A percentile compares a stretch with the other conserved stretches of the same genome.
These are phyloP conservation scores for Scheffersomyces illinoinensis DNA, from an alignment of 1,139 yeast species.

Conservation along the genomic window DNA sequence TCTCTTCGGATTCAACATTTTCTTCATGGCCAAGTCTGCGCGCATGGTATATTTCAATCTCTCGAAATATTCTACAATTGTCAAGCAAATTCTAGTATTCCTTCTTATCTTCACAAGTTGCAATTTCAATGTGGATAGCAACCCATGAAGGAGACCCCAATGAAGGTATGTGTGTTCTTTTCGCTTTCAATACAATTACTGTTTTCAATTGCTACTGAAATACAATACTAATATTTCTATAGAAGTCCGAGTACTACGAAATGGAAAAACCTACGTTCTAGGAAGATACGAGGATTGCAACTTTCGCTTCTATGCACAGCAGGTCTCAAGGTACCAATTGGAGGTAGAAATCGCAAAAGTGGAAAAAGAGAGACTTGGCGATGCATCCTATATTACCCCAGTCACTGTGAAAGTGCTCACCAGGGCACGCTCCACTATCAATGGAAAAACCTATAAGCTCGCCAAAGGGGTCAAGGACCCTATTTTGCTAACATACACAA, in stretches of 20 bases:
- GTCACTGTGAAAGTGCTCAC: slow-evolving; percentile 26
- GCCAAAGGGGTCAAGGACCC: slow-evolving; percentile 18
- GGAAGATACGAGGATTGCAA: slow-evolving; percentile 29
- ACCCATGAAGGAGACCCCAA: neutral
- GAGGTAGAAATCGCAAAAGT: slow-evolving; percentile 18
- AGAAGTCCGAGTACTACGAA: slow-evolving; percentile 12
- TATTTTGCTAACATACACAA: slow-evolving; percentile 16
- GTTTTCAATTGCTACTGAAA: neutral
- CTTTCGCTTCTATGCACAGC: slow-evolving; percentile 3
- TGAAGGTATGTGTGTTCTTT: neutral
- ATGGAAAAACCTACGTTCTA: slow-evolving; percentile 22
- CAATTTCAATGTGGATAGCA: neutral
- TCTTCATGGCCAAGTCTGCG: neutral
- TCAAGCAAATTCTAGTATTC: too few relatives aligned
- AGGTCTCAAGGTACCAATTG: slow-evolving; percentile 35
- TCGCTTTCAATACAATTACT: neutral
- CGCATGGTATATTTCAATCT: neutral
- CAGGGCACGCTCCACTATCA: slow-evolving; percentile 31
- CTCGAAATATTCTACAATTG: neutral
- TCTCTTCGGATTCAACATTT: too few relatives aligned
- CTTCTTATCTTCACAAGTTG: neutral
- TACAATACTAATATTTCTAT: neutral
- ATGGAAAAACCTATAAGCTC: slow-evolving; percentile 26
- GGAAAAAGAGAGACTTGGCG: slow-evolving; percentile 5
- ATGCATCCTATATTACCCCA: slow-evolving; percentile 16